These are phyloP conservation scores for Cercophora samala DNA, from an alignment of 495 filamentous ascomycete species.

Conservation along the genomic window DNA sequence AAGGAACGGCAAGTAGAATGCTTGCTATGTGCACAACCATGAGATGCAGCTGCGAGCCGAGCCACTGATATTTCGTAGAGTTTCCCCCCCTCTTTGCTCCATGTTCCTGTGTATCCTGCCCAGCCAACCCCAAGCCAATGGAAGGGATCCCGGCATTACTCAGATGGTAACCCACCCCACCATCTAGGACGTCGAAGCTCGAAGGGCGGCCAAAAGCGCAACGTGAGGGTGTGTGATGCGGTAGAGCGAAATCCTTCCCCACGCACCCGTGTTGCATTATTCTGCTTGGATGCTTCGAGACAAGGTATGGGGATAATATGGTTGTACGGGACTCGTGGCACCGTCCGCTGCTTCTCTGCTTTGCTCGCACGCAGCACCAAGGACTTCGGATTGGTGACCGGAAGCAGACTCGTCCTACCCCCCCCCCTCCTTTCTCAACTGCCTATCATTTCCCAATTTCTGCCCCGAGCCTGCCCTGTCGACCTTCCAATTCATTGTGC, in stretches of 20 bases:
- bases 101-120: not conserved
- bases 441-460: conserved; percentile 2
- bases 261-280: too few relatives aligned
- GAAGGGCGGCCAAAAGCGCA: too few relatives aligned
- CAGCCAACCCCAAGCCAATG: not conserved
- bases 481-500: not conserved
- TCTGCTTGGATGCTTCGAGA: too few relatives aligned
- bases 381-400: not conserved
- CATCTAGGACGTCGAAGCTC: too few relatives aligned
- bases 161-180: not conserved
- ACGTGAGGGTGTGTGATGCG: too few relatives aligned
- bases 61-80: not conserved
- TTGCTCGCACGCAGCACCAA: not conserved
- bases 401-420: not conserved
- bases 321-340: too few relatives aligned
- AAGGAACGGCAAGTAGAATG: not conserved
- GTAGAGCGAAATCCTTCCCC: too few relatives aligned
- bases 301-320: too few relatives aligned
- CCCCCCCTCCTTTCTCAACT: not conserved
- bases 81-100: not conserved
- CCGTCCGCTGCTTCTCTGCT: too few relatives aligned
- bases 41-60: not conserved
- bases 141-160: too few relatives aligned
- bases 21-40: not conserved
- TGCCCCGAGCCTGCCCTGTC: not conserved